Conservation (phyloP, 2,329 filamentous ascomycete species). For the Diaporthe vexans region DNA sequence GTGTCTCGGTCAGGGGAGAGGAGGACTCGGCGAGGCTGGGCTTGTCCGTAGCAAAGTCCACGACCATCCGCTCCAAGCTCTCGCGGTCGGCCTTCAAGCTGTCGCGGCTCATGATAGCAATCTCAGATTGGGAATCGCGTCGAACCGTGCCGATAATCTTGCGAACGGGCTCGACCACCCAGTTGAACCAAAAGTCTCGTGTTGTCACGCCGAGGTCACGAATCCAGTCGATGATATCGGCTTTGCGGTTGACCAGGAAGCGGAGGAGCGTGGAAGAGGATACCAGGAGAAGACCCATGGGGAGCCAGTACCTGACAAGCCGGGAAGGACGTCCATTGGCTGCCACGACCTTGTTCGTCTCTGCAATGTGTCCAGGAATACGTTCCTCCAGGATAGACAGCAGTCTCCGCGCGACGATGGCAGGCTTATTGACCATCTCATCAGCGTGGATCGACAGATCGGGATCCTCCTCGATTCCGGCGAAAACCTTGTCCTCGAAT, state of each 20-base stretch:
- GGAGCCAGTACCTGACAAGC: conserved; percentile 90
- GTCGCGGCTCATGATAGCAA: conserved; percentile 95
- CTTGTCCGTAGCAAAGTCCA: conserved; percentile 92
- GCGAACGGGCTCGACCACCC: conserved; percentile 88
- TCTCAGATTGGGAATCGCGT: conserved; percentile 92
- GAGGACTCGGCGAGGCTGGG: conserved; percentile 69
- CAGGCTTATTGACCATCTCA: conserved; percentile 63
- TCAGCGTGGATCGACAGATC: conserved; percentile 68
- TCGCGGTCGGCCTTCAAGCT: conserved; percentile 91
- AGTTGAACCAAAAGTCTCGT: conserved; percentile 95
- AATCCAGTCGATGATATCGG: conserved; percentile 85
- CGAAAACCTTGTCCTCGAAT: conserved; percentile 76
- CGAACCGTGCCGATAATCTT: conserved; percentile 93
- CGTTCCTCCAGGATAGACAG: conserved; percentile 77
- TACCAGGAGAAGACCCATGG: conserved; percentile 76
- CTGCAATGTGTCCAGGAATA: conserved; percentile 75
- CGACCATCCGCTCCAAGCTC: conserved; percentile 96
- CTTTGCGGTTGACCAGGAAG: conserved; percentile 79
- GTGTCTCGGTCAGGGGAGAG: conserved; percentile 70
- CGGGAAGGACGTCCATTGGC: conserved; percentile 82
- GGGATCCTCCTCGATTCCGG: conserved; percentile 72
- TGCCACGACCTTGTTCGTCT: conserved; percentile 68
- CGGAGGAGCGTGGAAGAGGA: conserved; percentile 91
- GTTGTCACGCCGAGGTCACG: conserved; percentile 82
- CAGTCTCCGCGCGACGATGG: conserved; percentile 76